Evolutionary conservation across 1,284 basidiomycete genomes (phyloP).

Genomic region (Mycosarcoma mackinlayi): DNA sequence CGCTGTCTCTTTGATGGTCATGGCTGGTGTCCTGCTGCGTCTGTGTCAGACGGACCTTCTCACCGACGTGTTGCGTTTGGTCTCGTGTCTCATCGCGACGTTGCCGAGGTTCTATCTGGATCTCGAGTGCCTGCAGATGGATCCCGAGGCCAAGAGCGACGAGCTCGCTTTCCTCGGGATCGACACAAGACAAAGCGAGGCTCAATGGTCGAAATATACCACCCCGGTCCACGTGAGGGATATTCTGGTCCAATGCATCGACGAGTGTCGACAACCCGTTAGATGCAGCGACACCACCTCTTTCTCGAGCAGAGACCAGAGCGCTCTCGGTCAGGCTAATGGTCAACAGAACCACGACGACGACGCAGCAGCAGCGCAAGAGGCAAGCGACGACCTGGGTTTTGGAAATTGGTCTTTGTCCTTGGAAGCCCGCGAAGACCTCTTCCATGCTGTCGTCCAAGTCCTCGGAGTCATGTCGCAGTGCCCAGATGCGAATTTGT

Average conservation of each 20-base stretch:
- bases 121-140: conserved; percentile 28
- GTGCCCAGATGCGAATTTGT: conserved; percentile 10
- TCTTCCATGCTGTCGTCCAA: conserved; percentile 25
- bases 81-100: conserved; percentile 19
- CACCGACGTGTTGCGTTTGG: conserved; percentile 39
- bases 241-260: conserved; percentile 41
- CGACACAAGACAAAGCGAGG: neutral
- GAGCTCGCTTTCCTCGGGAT: conserved; percentile 21
- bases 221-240: conserved; percentile 34
- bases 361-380: neutral
- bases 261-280: conserved; percentile 17
- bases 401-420: conserved; percentile 15
- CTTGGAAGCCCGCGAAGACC: conserved; percentile 28
- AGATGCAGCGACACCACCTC: neutral
- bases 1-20: conserved; percentile 37
- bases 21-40: conserved; percentile 45
- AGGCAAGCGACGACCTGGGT: neutral
- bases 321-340: neutral
- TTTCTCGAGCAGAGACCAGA: neutral
- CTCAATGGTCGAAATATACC: conserved; percentile 1
- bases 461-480: conserved; percentile 31
- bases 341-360: neutral
- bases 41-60: conserved; percentile 40
- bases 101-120: conserved; percentile 39
- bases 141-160: conserved; percentile 14